Percentiles rank a stretch among this genome's conserved stretches.
These are phyloP conservation scores for Neurospora tetrasperma DNA, from an alignment of 495 filamentous ascomycete species.

Conservation along the genomic window DNA sequence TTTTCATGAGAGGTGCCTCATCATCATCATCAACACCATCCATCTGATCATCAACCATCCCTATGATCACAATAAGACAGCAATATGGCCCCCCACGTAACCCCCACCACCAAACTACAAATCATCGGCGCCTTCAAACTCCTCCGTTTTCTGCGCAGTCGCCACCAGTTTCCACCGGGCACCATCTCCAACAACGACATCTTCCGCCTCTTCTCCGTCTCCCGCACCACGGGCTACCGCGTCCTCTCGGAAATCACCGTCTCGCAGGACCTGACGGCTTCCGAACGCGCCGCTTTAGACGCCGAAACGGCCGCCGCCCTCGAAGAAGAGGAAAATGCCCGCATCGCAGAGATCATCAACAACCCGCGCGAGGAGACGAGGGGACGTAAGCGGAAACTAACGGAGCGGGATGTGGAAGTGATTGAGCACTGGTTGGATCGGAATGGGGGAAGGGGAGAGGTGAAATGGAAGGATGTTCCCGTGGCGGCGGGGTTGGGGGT, in stretches of 20 bases:
- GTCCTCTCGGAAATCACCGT: not conserved
- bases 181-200: not conserved
- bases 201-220: not conserved
- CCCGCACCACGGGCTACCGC: not conserved
- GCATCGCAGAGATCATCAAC: not conserved
- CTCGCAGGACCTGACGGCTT: not conserved
- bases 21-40: not conserved
- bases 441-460: not conserved
- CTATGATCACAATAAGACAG: not conserved
- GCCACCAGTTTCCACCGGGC: not conserved
- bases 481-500: not conserved
- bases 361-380: not conserved
- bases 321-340: not conserved
- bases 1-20: not conserved
- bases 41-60: not conserved
- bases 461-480: not conserved
- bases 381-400: not conserved
- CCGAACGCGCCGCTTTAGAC: not conserved
- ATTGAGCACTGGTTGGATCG: not conserved
- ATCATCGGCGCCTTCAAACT: not conserved
- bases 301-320: not conserved
- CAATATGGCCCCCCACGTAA: not conserved
- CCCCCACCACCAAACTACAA: not conserved
- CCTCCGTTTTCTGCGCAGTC: not conserved
- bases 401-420: not conserved